Base-by-base conservation (phyloP, 345 rosid species). In the Clausena lansium region DNA sequence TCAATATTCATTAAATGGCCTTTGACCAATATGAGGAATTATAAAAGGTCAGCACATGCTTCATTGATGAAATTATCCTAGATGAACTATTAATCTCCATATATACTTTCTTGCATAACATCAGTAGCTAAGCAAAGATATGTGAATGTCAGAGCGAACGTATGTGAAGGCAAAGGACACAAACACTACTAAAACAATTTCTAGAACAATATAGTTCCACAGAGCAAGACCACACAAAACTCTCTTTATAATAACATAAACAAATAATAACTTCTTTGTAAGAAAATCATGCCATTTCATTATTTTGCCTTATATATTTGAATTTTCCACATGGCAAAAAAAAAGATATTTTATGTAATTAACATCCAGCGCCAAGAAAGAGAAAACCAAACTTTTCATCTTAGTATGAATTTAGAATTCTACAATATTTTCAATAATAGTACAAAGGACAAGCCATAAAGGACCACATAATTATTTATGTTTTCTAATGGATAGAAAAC, bases 21-120 rank as follows among this genome's bases (percentile, higher is more conserved):
- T 78, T 81, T 81, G 82, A 70, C 97, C 92, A 79, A 81, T 78
- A 81, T 96, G 98, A 77, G 88, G 82, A 73, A 91, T 82, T 80
- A 91, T 75, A 70, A 81, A 83, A 50, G 80, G n/a, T n/a, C 32
- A 94, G 87, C 64, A 92, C 77, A 67, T 57, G 83, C 86, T 94
- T 98, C 80, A 96, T 78, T 66, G 93, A 84, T 81, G 89, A 84
- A 60, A 81, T 72, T 77, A 76, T 85, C 71, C 82, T 77, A 24
- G 67, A 54, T 32, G 73, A 78, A 54, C 71, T 65, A 72, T 63
- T 69, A 79, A 75, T 75, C 70, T 69, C 79, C 20, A 73, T 39
- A 9, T 39, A 9, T 74, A 81, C 80, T 87, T 82, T 91, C 98
- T 98, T 94, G 90, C 79, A 77, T 70, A 70, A 83, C 28, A 79